Percentiles rank a stretch among this genome's conserved stretches.
These are phyloP conservation scores for Rubia peregrina DNA, from an alignment of 305 asterid species.

Conservation along the genomic window DNA sequence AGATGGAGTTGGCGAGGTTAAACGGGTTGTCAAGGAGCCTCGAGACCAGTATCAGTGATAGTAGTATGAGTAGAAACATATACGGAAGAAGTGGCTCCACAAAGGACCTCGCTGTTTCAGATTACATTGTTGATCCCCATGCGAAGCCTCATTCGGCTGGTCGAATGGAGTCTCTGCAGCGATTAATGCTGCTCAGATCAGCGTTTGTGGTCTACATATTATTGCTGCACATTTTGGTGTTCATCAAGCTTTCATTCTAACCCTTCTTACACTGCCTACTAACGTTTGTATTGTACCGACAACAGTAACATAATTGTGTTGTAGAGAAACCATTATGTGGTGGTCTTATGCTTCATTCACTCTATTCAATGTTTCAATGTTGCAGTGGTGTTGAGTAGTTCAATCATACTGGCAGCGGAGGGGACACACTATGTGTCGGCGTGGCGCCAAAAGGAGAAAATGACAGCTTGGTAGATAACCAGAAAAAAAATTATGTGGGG, in stretches of 20 bases:
- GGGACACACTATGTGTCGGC: slow-evolving; percentile 7
- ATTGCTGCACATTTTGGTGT: slow-evolving; percentile 70
- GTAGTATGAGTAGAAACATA: slow-evolving; percentile 54
- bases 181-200: slow-evolving; percentile 76
- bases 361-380: no score
- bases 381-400: no score
- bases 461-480: no score
- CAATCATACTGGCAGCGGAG: neutral
- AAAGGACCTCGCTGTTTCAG: slow-evolving; percentile 37
- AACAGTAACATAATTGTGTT: no score
- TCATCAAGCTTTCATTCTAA: slow-evolving; percentile 72
- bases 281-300: no score
- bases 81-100: slow-evolving; percentile 48
- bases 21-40: slow-evolving; percentile 53
- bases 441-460: neutral
- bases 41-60: slow-evolving; percentile 46
- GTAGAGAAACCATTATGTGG: no score
- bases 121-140: slow-evolving; percentile 43
- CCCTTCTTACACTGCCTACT: neutral
- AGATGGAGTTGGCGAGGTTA: slow-evolving; percentile 70
- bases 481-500: no score
- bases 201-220: slow-evolving; percentile 68
- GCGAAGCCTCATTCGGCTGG: slow-evolving; percentile 53
- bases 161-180: slow-evolving; percentile 61
- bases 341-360: no score